Conservation (phyloP, 2,329 filamentous ascomycete genomes). For the Alternaria incomplexa region DNA sequence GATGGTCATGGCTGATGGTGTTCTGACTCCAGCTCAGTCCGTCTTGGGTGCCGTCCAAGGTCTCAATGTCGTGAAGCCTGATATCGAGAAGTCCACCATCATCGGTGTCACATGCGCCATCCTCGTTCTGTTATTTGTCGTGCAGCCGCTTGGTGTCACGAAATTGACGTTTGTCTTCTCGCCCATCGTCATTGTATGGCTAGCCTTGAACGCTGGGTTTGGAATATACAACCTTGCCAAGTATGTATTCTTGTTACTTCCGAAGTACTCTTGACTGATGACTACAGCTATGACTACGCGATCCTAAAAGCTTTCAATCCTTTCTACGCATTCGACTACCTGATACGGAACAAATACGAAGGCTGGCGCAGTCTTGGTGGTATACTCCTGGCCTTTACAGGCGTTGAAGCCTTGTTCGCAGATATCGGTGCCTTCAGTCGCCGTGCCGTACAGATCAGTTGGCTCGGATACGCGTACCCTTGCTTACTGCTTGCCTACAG, state of each 20-base stretch:
- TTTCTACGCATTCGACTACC: constrained; percentile 66
- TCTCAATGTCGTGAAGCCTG: constrained; percentile 62
- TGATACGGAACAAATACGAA: constrained; percentile 63
- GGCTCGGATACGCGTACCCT: constrained; percentile 72
- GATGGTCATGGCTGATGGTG: constrained; percentile 71
- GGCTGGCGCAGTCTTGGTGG: constrained; percentile 73
- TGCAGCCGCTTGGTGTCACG: constrained; percentile 70
- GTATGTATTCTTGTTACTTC: constrained; percentile 6
- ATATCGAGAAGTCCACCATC: constrained; percentile 63
- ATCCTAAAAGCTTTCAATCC: constrained; percentile 61
- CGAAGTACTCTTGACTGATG: constrained; percentile 16
- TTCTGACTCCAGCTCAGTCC: constrained; percentile 73
- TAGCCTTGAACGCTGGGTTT: constrained; percentile 66
- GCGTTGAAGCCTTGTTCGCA: constrained; percentile 78
- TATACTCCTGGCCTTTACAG: constrained; percentile 75
- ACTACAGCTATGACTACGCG: constrained; percentile 50
- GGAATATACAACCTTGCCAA: constrained; percentile 63
- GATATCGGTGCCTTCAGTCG: constrained; percentile 77
- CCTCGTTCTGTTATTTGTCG: constrained; percentile 65
- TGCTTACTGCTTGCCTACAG: constrained; percentile 71
- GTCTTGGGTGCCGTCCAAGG: constrained; percentile 72
- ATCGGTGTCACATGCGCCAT: constrained; percentile 70
- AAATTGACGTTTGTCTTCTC: constrained; percentile 68
- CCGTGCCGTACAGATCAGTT: constrained; percentile 72
- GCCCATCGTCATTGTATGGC: constrained; percentile 71